phyloP scores from a whole-genome alignment of 2,329 filamentous ascomycete genomes.

The Triangularia verruculosa region DNA sequence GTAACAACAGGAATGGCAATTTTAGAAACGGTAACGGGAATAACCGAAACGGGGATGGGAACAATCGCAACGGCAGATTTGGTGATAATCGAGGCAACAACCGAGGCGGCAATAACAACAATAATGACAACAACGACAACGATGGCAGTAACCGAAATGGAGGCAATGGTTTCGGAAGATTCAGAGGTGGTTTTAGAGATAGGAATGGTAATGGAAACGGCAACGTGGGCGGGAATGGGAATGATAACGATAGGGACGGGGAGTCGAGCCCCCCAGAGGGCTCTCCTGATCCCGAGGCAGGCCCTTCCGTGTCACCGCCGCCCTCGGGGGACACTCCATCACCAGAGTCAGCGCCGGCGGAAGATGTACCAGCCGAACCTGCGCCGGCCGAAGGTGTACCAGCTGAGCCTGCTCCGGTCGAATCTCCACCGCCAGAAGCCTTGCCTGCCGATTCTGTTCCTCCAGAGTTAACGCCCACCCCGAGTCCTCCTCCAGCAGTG shows the following conservation, averaged over 20 bases:
- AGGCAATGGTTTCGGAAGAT: neutral
- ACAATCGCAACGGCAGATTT: constrained; percentile 8
- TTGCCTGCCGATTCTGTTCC: neutral
- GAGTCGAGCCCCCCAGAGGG: constrained; percentile 3
- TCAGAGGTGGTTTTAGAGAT: neutral
- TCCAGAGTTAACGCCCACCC: neutral
- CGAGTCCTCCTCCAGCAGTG: constrained; percentile 2
- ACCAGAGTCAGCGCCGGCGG: neutral
- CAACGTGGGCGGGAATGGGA: constrained; percentile 10
- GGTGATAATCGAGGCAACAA: constrained; percentile 9
- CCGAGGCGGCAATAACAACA: neutral
- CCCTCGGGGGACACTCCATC: neutral
- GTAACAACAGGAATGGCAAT: constrained; percentile 7
- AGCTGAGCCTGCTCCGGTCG: neutral
- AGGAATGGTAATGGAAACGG: constrained; percentile 1
- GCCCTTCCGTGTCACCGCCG: constrained; percentile 4
- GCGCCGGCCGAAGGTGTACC: neutral
- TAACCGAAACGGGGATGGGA: constrained; percentile 6
- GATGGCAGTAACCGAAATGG: neutral
- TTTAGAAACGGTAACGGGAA: constrained; percentile 1
- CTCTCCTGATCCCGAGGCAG: neutral
- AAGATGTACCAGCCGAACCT: neutral
- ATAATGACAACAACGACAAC: neutral
- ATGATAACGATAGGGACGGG: constrained; percentile 12
- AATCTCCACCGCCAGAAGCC: neutral